Percentiles rank a stretch among this genome's conserved stretches.
phyloP scores from a whole-genome alignment of 495 filamentous ascomycete species.

The Daldinia concentrica region DNA sequence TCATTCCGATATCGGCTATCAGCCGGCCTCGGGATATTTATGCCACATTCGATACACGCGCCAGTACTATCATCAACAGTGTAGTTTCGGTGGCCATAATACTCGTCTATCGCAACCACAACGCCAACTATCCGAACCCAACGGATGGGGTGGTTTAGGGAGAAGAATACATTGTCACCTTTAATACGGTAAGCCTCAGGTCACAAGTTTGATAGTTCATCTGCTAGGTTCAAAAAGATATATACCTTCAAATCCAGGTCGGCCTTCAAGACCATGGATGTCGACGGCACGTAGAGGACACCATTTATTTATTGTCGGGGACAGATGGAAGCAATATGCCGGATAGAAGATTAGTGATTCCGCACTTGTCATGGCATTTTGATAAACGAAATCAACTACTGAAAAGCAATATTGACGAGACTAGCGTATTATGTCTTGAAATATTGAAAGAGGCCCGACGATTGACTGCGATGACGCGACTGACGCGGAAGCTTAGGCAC shows the following conservation, averaged over 20 bases:
- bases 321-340: constrained; percentile 82
- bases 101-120: constrained; percentile 79
- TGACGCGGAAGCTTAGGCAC: constrained; percentile 21
- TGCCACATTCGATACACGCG: constrained; percentile 68
- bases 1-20: constrained; percentile 11
- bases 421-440: constrained; percentile 14
- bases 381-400: constrained; percentile 20
- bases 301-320: constrained; percentile 85
- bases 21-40: constrained; percentile 36
- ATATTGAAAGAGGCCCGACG: constrained; percentile 13
- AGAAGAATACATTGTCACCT: constrained; percentile 81
- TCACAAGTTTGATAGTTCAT: not conserved
- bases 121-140: constrained; percentile 81
- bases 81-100: constrained; percentile 65
- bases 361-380: constrained; percentile 64
- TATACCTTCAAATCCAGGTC: constrained; percentile 73
- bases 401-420: constrained; percentile 24
- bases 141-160: constrained; percentile 88
- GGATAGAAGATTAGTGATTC: constrained; percentile 65
- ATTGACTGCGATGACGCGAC: constrained; percentile 1
- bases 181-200: constrained; percentile 18
- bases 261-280: constrained; percentile 67
- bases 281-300: constrained; percentile 78
- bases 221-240: constrained; percentile 12
- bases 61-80: constrained; percentile 91